Percentiles rank a stretch among this genome's conserved stretches.
These are phyloP conservation scores for Leccinum aurantiacum DNA, from an alignment of 768 basidiomycete species.

Conservation along the genomic window DNA sequence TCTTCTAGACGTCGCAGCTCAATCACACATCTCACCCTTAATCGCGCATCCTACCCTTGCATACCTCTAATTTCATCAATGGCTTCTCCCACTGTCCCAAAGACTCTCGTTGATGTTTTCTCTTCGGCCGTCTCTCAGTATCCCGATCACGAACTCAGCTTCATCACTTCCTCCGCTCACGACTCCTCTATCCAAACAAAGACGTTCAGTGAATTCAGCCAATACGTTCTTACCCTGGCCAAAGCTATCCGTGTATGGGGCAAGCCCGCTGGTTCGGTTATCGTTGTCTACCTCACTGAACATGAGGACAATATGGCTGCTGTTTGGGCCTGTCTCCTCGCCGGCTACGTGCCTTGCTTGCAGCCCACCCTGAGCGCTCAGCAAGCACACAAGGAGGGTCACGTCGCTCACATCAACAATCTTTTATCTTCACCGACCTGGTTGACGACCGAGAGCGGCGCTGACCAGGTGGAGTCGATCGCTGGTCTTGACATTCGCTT, in stretches of 20 bases:
- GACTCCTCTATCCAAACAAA: too few relatives aligned
- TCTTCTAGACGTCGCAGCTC: too few relatives aligned
- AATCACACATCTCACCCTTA: too few relatives aligned
- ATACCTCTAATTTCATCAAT: too few relatives aligned
- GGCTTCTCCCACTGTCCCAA: too few relatives aligned
- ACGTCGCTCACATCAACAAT: conserved; percentile 30
- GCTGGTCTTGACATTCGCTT: conserved; percentile 27
- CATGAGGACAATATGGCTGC: conserved; percentile 35
- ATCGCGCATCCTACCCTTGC: too few relatives aligned
- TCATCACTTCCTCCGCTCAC: too few relatives aligned
- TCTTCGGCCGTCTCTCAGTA: too few relatives aligned
- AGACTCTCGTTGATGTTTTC: too few relatives aligned
- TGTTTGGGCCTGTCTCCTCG: conserved; percentile 32
- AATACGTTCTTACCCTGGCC: too few relatives aligned
- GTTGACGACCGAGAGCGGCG: conserved; percentile 29
- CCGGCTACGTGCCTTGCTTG: conserved; percentile 10
- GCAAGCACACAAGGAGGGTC: conserved; percentile 30
- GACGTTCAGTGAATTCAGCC: too few relatives aligned
- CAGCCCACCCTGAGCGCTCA: conserved; percentile 28
- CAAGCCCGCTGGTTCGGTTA: conserved; percentile 26
- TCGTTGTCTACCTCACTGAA: conserved; percentile 32
- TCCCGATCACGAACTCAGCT: too few relatives aligned
- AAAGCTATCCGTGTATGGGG: conserved; percentile 23
- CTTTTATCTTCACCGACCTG: conserved; percentile 31
- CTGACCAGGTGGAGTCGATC: conserved; percentile 25